These are phyloP conservation scores for Aspergillus panamensis DNA, from an alignment of 495 filamentous ascomycete genomes.

Conservation along the genomic window DNA sequence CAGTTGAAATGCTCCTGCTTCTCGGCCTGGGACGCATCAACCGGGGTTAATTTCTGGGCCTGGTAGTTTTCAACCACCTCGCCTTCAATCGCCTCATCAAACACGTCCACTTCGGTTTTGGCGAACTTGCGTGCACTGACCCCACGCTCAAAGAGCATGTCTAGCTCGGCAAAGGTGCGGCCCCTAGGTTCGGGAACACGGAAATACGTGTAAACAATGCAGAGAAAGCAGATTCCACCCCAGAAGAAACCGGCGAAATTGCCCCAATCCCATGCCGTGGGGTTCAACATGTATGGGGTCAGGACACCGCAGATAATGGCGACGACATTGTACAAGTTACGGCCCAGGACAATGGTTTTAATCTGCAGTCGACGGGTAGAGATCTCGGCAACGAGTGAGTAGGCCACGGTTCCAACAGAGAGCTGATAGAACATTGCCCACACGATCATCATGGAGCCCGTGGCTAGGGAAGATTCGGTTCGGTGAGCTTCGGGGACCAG, in stretches of 20 bases:
- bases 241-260: conserved; percentile 83
- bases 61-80: conserved; percentile 48
- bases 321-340: conserved; percentile 70
- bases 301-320: conserved; percentile 66
- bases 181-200: conserved; percentile 69
- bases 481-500: conserved; percentile 54
- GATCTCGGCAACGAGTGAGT: conserved; percentile 71
- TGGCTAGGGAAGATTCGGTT: conserved; percentile 57
- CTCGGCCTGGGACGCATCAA: conserved; percentile 28
- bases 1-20: conserved; percentile 20
- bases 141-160: conserved; percentile 64
- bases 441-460: conserved; percentile 65
- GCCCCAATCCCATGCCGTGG: conserved; percentile 68
- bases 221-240: conserved; percentile 69
- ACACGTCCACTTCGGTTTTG: conserved; percentile 61
- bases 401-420: conserved; percentile 75
- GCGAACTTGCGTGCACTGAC: conserved; percentile 68
- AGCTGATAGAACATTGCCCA: conserved; percentile 74
- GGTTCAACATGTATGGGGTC: conserved; percentile 75
- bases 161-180: conserved; percentile 69
- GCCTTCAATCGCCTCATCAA: conserved; percentile 55
- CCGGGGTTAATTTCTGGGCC: conserved; percentile 27
- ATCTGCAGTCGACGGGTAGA: conserved; percentile 71
- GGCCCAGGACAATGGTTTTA: conserved; percentile 70
- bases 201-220: conserved; percentile 72